Conservation (phyloP, 2,329 filamentous ascomycete species). For the Aspergillus sp. region DNA sequence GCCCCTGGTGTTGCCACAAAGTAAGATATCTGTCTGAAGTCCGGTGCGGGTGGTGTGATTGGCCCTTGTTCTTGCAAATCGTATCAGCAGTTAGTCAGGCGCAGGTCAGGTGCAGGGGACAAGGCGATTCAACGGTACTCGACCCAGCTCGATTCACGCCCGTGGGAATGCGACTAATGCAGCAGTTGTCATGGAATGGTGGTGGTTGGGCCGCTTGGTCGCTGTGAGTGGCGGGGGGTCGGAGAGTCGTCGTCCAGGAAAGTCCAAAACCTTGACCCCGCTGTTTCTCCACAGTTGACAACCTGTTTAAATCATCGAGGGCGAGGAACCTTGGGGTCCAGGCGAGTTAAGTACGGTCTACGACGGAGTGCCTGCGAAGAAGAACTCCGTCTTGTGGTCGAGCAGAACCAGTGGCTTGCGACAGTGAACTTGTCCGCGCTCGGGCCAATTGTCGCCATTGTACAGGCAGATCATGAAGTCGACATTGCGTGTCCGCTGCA, state of each 20-base stretch:
- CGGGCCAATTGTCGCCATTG: not conserved
- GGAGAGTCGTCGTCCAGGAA: not conserved
- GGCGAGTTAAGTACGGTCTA: too few relatives aligned
- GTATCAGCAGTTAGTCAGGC: too few relatives aligned
- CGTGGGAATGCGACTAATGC: not conserved
- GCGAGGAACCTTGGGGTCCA: conserved; percentile 1
- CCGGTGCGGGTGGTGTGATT: conserved; percentile 1
- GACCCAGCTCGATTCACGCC: not conserved
- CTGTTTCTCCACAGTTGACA: conserved; percentile 5
- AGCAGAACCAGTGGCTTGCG: not conserved
- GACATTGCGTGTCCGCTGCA: conserved; percentile 5
- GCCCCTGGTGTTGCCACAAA: conserved; percentile 6
- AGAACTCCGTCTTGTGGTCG: conserved; percentile 5
- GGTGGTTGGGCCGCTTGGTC: not conserved
- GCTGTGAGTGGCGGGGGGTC: not conserved
- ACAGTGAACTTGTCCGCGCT: not conserved
- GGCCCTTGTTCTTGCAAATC: not conserved
- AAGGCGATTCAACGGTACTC: not conserved
- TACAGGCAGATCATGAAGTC: conserved; percentile 5
- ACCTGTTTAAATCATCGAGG: not conserved
- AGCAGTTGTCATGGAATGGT: not conserved
- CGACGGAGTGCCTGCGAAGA: conserved; percentile 1
- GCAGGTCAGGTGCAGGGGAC: too few relatives aligned
- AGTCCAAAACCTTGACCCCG: not conserved
- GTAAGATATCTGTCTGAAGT: not conserved